A percentile compares a stretch with the other conserved stretches of the same genome.
Conservation (phyloP, 2,329 filamentous ascomycete genomes). For the Sphaerostilbella broomeana region DNA sequence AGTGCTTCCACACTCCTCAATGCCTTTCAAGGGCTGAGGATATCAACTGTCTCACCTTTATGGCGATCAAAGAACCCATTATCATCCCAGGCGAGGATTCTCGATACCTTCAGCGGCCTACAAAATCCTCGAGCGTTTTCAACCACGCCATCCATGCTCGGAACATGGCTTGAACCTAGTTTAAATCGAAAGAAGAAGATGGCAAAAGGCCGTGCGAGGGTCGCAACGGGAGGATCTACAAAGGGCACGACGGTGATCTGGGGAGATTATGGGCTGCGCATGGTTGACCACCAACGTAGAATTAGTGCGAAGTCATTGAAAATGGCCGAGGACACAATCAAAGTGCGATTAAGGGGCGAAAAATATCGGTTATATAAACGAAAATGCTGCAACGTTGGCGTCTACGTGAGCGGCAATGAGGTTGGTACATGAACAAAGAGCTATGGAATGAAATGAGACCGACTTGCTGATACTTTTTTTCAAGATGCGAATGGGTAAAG, state of each 20-base stretch:
- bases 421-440: conserved; percentile 36
- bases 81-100: conserved; percentile 22
- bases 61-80: conserved; percentile 32
- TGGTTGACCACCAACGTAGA: conserved; percentile 87
- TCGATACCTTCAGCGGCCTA: conserved; percentile 29
- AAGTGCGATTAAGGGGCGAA: conserved; percentile 77
- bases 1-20: conserved; percentile 39
- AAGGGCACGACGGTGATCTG: conserved; percentile 94
- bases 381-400: conserved; percentile 85
- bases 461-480: neutral
- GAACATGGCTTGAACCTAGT: conserved; percentile 78
- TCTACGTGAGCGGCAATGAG: conserved; percentile 93
- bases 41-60: conserved; percentile 35
- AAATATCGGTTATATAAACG: conserved; percentile 90
- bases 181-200: conserved; percentile 73
- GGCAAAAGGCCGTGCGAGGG: conserved; percentile 82
- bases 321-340: conserved; percentile 90
- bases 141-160: conserved; percentile 52
- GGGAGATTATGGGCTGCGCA: conserved; percentile 92
- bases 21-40: conserved; percentile 45
- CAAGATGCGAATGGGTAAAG: conserved; percentile 94
- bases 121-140: conserved; percentile 62
- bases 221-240: conserved; percentile 81
- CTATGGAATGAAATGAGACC: neutral
- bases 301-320: conserved; percentile 82